Evolutionary conservation across 1,139 yeast species (phyloP), one percentile per base, ranked within the genome.

Genomic region (Arxiozyma slooffiae): DNA sequence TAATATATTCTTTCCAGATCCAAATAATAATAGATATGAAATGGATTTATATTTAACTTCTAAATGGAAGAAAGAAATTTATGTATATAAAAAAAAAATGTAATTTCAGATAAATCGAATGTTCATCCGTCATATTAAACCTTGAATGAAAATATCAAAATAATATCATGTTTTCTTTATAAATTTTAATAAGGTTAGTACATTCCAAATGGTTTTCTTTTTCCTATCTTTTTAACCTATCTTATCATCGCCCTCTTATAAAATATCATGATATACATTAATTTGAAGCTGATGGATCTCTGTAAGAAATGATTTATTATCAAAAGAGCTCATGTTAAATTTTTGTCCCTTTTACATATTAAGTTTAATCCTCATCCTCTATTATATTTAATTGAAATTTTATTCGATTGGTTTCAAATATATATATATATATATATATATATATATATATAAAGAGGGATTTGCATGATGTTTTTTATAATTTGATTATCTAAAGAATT

Each of bases 221-320:
- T 83, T 1, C 98, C 98, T 0, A 78, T 90, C 7, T 56, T 88
- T 5, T 40, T 82, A 7, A 53, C 76, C 0, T 72, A 80, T 34
- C 97, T 97, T 0, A 70, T 87, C 7, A 74, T 85, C 18, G 11
- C 24, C 3, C 6, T 24, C 4, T 23, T 22, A 72, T 81, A 56
- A 90, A 90, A 1, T 71, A 67, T 39, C 68, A 39, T 92, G 97
- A 97, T 90, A 78, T 66, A 68, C 69, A 50, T 71, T 82, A 52
- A 68, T 90, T 41, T 75, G 90, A 48, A 98, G 97, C 4, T 98
- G 94, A 72, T 92, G 99, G 99, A 98, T 98, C 0, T 97, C 97
- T 3, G 85, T 96, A n/a, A 78, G 99, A 69, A 86, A 96, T 0
- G 99, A 92, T 67, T 85, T 92, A 41, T 90, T 92, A 68, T 85